Evolutionary conservation across 2,329 filamentous ascomycete species (phyloP).

Genomic region (Fusarium poae): DNA sequence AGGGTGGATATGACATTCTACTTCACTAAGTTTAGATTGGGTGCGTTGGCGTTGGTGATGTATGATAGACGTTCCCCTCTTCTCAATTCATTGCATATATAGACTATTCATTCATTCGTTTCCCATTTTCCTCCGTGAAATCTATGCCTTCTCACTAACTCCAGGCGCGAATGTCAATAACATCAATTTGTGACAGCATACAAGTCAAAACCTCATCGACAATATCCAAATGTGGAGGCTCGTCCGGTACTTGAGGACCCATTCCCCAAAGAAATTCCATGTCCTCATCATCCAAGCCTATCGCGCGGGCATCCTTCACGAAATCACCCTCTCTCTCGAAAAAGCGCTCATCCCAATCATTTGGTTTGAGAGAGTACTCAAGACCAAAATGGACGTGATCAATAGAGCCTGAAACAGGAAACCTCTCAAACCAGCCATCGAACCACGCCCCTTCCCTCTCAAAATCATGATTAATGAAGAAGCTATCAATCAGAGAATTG

Average conservation of each 20-base stretch:
- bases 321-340: not conserved
- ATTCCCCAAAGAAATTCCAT: not conserved
- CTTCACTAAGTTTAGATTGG: conserved; percentile 54
- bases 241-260: not conserved
- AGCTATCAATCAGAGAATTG: rapidly evolving
- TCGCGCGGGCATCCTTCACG: not conserved
- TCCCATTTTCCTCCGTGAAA: not conserved
- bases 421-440: conserved; percentile 17
- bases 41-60: conserved; percentile 29
- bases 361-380: not conserved
- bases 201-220: not conserved
- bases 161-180: too few species aligned
- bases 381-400: not conserved
- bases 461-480: rapidly evolving
- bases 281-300: not conserved
- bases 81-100: conserved; percentile 12
- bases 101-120: not conserved
- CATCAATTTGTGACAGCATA: not conserved
- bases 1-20: conserved; percentile 79
- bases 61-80: conserved; percentile 39
- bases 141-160: too few species aligned
- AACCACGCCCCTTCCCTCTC: not conserved
- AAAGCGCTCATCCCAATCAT: not conserved
- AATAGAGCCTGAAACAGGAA: not conserved
- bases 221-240: not conserved